Evolutionary conservation across 2,329 filamentous ascomycete species (phyloP).

Genomic region (Cladorrhinum sp.): DNA sequence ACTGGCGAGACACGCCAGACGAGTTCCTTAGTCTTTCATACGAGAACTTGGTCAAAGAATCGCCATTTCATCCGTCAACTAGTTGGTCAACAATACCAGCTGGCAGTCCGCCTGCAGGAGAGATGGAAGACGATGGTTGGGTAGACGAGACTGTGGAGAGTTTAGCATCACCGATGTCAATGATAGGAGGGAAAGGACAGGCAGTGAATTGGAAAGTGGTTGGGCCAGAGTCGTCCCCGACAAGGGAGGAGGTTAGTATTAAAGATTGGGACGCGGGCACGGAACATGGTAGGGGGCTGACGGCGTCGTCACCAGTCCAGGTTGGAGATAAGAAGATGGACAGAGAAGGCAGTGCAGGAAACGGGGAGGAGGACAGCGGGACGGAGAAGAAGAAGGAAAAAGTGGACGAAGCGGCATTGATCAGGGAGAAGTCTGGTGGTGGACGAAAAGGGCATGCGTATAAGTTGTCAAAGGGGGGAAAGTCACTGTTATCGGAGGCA

Average conservation of each 20-base stretch:
- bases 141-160: constrained; percentile 22
- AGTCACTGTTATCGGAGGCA: constrained; percentile 12
- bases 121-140: constrained; percentile 11
- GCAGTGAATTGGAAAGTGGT: constrained; percentile 20
- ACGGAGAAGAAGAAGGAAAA: neutral
- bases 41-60: constrained; percentile 34
- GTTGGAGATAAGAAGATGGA: neutral
- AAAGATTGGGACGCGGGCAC: constrained; percentile 10
- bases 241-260: neutral
- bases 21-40: constrained; percentile 34
- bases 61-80: constrained; percentile 40
- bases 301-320: neutral
- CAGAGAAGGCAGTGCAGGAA: neutral
- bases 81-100: constrained; percentile 24
- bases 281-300: neutral
- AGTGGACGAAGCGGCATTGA: neutral
- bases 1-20: constrained; percentile 14
- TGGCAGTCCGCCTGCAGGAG: neutral
- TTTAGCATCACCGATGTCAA: constrained; percentile 6
- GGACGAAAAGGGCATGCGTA: neutral
- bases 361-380: neutral
- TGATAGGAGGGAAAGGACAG: constrained; percentile 1
- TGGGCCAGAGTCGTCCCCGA: neutral
- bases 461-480: constrained; percentile 1
- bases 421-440: too few species aligned